Percentiles rank a stretch among this genome's conserved stretches.
These are phyloP conservation scores for Beauveria bassiana DNA, from an alignment of 2,329 filamentous ascomycete species.

Conservation along the genomic window DNA sequence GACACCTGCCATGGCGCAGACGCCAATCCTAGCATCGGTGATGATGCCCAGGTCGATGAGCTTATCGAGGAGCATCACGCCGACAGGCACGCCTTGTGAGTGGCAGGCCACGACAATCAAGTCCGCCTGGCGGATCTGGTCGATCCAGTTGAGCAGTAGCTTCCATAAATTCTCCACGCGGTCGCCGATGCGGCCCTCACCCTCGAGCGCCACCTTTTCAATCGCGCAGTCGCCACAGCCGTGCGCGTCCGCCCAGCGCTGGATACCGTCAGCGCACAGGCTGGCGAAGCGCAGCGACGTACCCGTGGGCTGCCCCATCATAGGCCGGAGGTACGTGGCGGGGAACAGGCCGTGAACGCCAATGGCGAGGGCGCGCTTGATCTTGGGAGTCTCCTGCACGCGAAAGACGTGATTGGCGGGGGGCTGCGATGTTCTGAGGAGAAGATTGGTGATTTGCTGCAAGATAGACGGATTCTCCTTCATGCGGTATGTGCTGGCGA, in stretches of 20 bases:
- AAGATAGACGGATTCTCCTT: slow-evolving; percentile 62
- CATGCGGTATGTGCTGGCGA: slow-evolving; percentile 59
- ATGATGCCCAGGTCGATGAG: slow-evolving; percentile 85
- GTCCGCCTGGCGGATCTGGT: slow-evolving; percentile 79
- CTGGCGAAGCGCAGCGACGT: slow-evolving; percentile 92
- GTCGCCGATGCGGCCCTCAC: slow-evolving; percentile 85
- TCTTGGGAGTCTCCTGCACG: slow-evolving; percentile 57
- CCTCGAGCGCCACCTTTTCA: slow-evolving; percentile 89
- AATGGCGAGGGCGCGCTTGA: slow-evolving; percentile 84
- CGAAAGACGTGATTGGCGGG: slow-evolving; percentile 65
- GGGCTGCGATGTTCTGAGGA: slow-evolving; percentile 48
- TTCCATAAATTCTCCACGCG: slow-evolving; percentile 92
- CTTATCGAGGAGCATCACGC: slow-evolving; percentile 86
- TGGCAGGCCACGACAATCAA: slow-evolving; percentile 90
- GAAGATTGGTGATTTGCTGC: slow-evolving; percentile 54
- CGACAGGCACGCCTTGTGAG: slow-evolving; percentile 90
- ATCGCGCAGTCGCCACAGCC: slow-evolving; percentile 72
- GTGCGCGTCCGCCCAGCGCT: slow-evolving; percentile 69
- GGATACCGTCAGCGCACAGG: slow-evolving; percentile 75
- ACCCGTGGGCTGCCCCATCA: slow-evolving; percentile 90
- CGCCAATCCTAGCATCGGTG: slow-evolving; percentile 65
- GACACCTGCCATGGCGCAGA: slow-evolving; percentile 87
- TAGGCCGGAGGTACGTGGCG: slow-evolving; percentile 74
- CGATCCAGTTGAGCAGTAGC: slow-evolving; percentile 87
- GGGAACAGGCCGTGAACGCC: slow-evolving; percentile 94